Evolutionary conservation across 192 early-diverging fungal species (phyloP), one percentile per base, ranked within the genome.

Genomic region (Backusella tuberculispora): DNA sequence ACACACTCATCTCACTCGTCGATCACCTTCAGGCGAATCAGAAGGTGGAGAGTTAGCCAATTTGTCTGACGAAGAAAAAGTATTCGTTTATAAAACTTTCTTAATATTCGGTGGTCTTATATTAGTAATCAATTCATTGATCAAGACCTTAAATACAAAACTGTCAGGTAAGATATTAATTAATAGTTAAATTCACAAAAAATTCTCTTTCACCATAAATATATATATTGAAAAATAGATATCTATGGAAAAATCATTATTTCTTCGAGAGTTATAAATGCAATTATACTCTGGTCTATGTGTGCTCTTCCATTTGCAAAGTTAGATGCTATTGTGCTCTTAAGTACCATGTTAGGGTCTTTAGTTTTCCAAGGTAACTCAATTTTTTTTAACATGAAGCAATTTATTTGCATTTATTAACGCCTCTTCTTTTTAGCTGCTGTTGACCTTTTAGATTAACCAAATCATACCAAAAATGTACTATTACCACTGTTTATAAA

Each of bases 11-110:
- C 64, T 66, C 34, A 13, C 34, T 1, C 26, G 38, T 29, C 19
- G 41, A 69, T 34, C 64, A 15, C 26, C 6, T 34, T 5, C 64
- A n/a, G 64, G 26, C 3, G 64, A 41, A 66, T 34, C 14, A 56
- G n/a, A 56, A 21, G 53, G 64, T 34, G 64, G 34, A 3, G 64
- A 34, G 17, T 40, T 41, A 66, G 34, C 64, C n/a, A 43, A 53
- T 9, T 66, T 78, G 14, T 60, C 75, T 13, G 71, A 72, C 2
- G 44, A 71, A 12, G 79, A 80, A 69, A 69, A 76, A 34, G 69
- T 77, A n/a, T 81, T 81, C 63, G 60, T 81, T 9, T 81, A 81
- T 53, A 81, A 81, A 63, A 78, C 76, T 6, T 77, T 81, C 14
- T 46, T 81, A 17, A 81, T 81, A 17, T 74, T 63, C 41, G 80